Base-by-base conservation (phyloP, 225 moss, liverwort and hornwort species). In the Anthoceros angustus region DNA sequence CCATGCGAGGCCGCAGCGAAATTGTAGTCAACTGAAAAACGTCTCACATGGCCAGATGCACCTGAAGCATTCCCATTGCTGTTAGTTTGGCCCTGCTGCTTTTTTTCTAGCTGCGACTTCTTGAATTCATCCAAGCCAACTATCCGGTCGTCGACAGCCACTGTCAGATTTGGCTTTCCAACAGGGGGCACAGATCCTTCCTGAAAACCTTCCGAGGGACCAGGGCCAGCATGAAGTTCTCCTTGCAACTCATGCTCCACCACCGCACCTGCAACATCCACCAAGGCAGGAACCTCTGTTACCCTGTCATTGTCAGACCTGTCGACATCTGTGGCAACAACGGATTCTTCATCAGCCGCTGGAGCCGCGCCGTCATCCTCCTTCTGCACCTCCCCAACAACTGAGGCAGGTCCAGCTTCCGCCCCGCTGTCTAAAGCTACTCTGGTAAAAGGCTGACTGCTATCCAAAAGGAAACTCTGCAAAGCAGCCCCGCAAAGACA, bases 111-210 rank as follows among this genome's bases (percentile, higher is more conserved):
- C 3, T 83, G 77, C 24, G 86, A 79, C 71, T 72, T 89, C 74
- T 84, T 92, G 41, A 89, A 98, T 70, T 98, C 98, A 69, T 87
- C 86, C 68, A 98, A 77, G 71, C 87, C 89, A 80, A 86, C 76
- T 67, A 87, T 81, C 32, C 78, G 76, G 7, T 76, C 88, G 32
- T 32, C 32, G 32, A 32, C 32, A 32, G 32, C 1, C 4, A 32
- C 4, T 32, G 32, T 32, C 32, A 32, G 32, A 32, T 32, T 32
- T 32, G 32, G 32, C 32, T 32, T 32, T 4, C 32, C 32, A 1
- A 32, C 32, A 32, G 4, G 32, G 4, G 32, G 32, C 1, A 32
- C 32, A 32, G 32, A 32, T 32, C 32, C 32, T 32, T 32, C 32
- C 4, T 32, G 32, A 32, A 32, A 32, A 32, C 32, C 32, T 32